These are phyloP conservation scores for Trichocladium uniseriatum DNA, from an alignment of 495 filamentous ascomycete species.

Conservation along the genomic window DNA sequence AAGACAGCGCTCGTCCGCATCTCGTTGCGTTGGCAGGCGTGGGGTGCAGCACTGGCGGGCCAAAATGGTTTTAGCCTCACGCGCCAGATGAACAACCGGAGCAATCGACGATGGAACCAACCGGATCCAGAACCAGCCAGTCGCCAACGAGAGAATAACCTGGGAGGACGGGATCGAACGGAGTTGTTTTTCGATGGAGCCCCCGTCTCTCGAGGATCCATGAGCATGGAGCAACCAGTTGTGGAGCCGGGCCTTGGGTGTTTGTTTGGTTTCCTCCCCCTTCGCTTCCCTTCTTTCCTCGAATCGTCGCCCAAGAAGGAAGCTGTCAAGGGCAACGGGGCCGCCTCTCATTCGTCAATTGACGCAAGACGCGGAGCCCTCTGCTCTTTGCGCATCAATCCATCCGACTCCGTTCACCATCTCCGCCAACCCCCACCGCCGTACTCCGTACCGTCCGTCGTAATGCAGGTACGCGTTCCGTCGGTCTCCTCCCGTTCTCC, in stretches of 20 bases:
- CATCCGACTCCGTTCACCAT: no score
- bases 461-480: conserved; percentile 10
- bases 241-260: not conserved
- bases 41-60: conserved; percentile 5
- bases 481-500: conserved; percentile 9
- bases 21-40: not conserved
- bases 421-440: not conserved
- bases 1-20: not conserved
- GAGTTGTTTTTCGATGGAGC: not conserved
- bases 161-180: not conserved
- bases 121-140: not conserved
- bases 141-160: not conserved
- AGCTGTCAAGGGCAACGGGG: conserved; percentile 6
- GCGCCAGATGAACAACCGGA: not conserved
- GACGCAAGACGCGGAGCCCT: no score
- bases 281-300: not conserved
- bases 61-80: conserved; percentile 2
- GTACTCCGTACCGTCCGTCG: not conserved
- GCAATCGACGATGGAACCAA: not conserved
- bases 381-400: no score
- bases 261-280: conserved; percentile 1
- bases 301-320: conserved; percentile 4
- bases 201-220: not conserved
- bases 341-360: conserved; percentile 5
- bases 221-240: not conserved